phyloP scores from a whole-genome alignment of 495 filamentous ascomycete species.

The Penicillium bovifimosum region DNA sequence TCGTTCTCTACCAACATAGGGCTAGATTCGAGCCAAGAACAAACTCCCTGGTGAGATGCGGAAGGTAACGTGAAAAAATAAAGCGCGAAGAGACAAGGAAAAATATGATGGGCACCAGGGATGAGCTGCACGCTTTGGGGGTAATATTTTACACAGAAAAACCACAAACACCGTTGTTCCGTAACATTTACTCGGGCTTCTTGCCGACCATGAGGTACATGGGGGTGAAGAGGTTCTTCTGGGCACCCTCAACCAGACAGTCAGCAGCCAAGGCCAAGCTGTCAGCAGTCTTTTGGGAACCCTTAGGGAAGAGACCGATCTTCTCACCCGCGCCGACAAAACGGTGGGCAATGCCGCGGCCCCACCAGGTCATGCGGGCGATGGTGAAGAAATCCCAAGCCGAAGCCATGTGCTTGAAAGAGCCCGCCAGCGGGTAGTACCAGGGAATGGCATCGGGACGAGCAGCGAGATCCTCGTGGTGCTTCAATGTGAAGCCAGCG shows the following conservation, averaged over 20 bases:
- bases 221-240: constrained; percentile 92
- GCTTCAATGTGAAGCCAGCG: constrained; percentile 79
- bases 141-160: constrained; percentile 8
- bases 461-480: constrained; percentile 87
- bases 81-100: constrained; percentile 1
- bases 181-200: constrained; percentile 59
- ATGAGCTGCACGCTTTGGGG: neutral
- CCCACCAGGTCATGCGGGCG: constrained; percentile 84
- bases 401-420: constrained; percentile 74
- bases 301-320: constrained; percentile 67
- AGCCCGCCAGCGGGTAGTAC: constrained; percentile 90
- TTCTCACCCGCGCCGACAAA: constrained; percentile 76
- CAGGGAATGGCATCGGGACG: constrained; percentile 75
- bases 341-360: constrained; percentile 68
- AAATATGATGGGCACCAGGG: constrained; percentile 5
- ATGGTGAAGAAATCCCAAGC: constrained; percentile 79
- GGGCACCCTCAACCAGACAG: constrained; percentile 81
- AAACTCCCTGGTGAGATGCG: neutral
- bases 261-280: constrained; percentile 79
- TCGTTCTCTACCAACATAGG: neutral
- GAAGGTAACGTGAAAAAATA: neutral
- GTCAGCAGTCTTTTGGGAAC: constrained; percentile 95
- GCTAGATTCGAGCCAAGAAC: constrained; percentile 1
- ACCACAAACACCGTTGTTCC: neutral
- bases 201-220: constrained; percentile 98